phyloP scores from a whole-genome alignment of 1,284 basidiomycete genomes.

The Naganishia cerealis region DNA sequence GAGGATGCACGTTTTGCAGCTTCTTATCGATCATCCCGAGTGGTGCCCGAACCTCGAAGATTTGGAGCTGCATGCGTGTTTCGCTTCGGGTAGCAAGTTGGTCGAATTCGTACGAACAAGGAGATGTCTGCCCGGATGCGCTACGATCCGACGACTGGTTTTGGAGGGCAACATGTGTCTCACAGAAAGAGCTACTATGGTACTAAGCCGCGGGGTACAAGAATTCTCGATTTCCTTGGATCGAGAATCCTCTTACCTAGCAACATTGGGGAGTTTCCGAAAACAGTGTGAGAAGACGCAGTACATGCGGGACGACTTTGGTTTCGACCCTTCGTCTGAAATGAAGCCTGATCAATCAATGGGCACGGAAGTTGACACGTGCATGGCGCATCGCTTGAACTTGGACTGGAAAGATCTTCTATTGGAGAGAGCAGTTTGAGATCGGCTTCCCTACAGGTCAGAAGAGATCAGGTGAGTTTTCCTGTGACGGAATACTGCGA shows the following conservation, averaged over 20 bases:
- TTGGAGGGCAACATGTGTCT: neutral
- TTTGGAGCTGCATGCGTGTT: conserved; percentile 5
- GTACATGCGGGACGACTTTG: neutral
- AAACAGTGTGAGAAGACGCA: neutral
- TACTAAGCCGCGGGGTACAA: neutral
- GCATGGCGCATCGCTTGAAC: neutral
- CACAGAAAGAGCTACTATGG: neutral
- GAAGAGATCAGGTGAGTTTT: too few species aligned
- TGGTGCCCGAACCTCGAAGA: neutral
- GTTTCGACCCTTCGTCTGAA: neutral
- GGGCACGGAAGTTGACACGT: neutral
- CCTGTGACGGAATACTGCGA: too few species aligned
- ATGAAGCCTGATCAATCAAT: neutral
- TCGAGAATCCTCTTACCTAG: neutral
- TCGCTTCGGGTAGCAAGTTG: neutral
- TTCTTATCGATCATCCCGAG: conserved; percentile 6
- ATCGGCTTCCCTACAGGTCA: neutral
- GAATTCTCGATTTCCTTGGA: neutral
- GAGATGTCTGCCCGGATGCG: neutral
- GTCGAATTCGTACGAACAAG: conserved; percentile 5
- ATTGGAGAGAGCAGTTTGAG: neutral
- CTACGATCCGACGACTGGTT: neutral
- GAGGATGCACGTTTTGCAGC: neutral
- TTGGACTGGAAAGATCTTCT: neutral
- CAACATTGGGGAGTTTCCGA: neutral